Conservation (phyloP, 2,329 filamentous ascomycete species). For the Massarina eburnea region DNA sequence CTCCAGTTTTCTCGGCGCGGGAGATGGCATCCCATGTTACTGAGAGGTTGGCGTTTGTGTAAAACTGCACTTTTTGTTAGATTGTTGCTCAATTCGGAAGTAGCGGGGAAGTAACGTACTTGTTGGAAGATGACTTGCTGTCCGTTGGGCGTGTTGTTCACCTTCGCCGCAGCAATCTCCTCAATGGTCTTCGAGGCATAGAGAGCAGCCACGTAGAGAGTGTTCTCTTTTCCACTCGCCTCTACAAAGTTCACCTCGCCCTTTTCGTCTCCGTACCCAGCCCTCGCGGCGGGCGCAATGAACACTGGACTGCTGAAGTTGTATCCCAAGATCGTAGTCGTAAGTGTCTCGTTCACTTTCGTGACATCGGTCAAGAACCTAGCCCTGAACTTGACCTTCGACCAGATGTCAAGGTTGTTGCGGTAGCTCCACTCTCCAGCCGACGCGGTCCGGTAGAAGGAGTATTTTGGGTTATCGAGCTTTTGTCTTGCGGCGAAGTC, state of each 20-base stretch:
- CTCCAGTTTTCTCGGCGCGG: constrained; percentile 26
- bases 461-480: constrained; percentile 50
- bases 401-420: constrained; percentile 55
- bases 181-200: constrained; percentile 32
- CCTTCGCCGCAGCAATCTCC: constrained; percentile 26
- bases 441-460: constrained; percentile 56
- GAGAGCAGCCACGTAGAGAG: constrained; percentile 50
- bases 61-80: constrained; percentile 12
- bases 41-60: constrained; percentile 29
- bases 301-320: constrained; percentile 54
- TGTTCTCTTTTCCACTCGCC: constrained; percentile 47
- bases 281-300: constrained; percentile 44
- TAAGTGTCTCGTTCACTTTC: constrained; percentile 29
- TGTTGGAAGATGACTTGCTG: constrained; percentile 37
- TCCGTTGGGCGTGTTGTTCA: constrained; percentile 7
- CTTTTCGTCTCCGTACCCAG: constrained; percentile 43
- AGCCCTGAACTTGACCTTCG: constrained; percentile 48
- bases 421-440: constrained; percentile 55
- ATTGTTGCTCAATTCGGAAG: background rate
- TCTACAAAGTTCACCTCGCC: constrained; percentile 52
- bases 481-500: constrained; percentile 52
- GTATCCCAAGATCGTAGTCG: constrained; percentile 54
- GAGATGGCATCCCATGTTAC: constrained; percentile 25
- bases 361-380: constrained; percentile 52
- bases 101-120: background rate